Evolutionary conservation across 2,329 filamentous ascomycete genomes (phyloP), one percentile per base, ranked within the genome.

Genomic region (Calonectria leucothoes): DNA sequence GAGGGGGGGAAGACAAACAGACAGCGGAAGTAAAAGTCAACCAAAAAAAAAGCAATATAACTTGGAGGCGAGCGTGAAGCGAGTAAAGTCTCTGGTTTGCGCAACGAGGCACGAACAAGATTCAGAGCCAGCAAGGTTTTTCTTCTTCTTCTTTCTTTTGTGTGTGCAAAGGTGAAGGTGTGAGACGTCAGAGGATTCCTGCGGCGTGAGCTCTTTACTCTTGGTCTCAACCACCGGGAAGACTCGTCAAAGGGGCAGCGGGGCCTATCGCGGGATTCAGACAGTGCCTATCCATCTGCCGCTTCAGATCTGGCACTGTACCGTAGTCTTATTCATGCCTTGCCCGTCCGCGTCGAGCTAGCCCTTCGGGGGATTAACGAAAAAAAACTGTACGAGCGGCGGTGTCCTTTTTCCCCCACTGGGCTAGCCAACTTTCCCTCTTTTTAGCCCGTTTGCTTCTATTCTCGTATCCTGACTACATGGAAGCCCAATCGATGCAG

Each of bases 161-260:
- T n/a, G n/a, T n/a, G 64, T 15, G 45, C 15, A 35, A 37, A 37
- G 45, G 42, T 35, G 25, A 49, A 61, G 35, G 39, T 51, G 52
- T 48, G 63, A 63, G 64, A 61, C 33, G 37, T 23, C 33, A 61
- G 37, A 25, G 55, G 55, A 39, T 61, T 61, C 55, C 35, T 57
- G 14, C 29, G 49, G 42, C 52, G 69, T 75, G 72, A 71, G 73
- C 66, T 72, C 76, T 72, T 75, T 55, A 73, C 73, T 71, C 68
- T 72, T 33, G 20, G 17, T 12, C 23, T 57, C 48, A 69, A 65
- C 66, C 31, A 39, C 64, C 72, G 75, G 75, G 45, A 70, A 75
- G 76, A 79, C 77, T 79, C 75, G 75, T 73, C 55, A 59, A 74
- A 73, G 69, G 69, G 45, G 48, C 66, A 66, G 77, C 77, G 76